Conservation (phyloP, 2,329 filamentous ascomycete genomes). For the Xylaria sp. region DNA sequence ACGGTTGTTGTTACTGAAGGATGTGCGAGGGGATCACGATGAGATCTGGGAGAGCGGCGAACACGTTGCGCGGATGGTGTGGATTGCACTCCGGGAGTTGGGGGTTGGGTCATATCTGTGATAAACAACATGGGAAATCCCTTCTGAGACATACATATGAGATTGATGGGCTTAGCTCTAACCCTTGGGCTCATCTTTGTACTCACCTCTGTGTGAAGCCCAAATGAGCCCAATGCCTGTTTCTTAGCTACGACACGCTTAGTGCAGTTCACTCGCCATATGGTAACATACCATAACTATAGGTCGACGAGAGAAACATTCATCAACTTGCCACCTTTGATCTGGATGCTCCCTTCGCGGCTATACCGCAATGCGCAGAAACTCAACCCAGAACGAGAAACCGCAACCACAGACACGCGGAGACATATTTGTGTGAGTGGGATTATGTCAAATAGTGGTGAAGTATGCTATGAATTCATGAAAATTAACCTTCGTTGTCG, state of each 20-base stretch:
- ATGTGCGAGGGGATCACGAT: constrained; percentile 65
- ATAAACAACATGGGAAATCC: neutral
- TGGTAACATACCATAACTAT: neutral
- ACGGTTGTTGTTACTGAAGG: constrained; percentile 47
- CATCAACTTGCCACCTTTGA: too few relatives aligned
- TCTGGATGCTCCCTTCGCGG: too few relatives aligned
- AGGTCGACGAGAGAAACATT: too few relatives aligned
- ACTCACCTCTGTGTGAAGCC: neutral
- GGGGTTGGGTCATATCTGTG: neutral
- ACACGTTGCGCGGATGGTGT: constrained; percentile 57
- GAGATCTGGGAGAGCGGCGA: constrained; percentile 65
- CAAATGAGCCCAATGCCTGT: neutral
- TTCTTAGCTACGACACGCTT: neutral
- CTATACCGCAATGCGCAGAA: too few relatives aligned
- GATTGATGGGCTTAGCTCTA: neutral
- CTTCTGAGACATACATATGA: neutral
- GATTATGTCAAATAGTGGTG: neutral
- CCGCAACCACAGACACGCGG: neutral
- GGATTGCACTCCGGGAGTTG: constrained; percentile 30
- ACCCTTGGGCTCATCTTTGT: neutral
- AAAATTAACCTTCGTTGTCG: neutral
- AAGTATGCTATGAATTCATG: neutral
- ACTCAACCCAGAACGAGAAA: too few relatives aligned
- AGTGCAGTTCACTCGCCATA: too few relatives aligned
- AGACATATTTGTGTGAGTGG: neutral